A percentile compares a stretch with the other conserved stretches of the same genome.
Conservation (phyloP, 1,139 yeast species). For the Yamadazyma oceani region DNA sequence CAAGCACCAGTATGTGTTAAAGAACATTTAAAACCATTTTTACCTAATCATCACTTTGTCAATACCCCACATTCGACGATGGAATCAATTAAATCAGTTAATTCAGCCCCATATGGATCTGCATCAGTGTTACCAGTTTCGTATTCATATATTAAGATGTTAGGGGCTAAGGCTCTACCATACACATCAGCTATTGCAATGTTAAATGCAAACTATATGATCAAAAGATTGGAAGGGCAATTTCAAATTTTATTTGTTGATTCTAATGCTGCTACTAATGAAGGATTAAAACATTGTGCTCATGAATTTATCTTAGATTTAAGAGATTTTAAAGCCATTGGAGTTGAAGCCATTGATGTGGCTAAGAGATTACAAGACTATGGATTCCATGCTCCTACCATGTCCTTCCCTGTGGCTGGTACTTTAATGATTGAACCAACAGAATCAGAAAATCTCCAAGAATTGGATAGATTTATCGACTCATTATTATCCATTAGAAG, state of each 20-base stretch:
- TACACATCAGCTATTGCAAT: slow-evolving; percentile 86
- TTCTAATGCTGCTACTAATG: slow-evolving; percentile 40
- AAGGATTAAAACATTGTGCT: slow-evolving; percentile 77
- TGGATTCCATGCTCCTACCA: slow-evolving; percentile 98
- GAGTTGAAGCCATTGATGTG: slow-evolving; percentile 92
- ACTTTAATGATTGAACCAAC: slow-evolving; percentile 98
- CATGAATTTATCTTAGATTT: slow-evolving; percentile 94
- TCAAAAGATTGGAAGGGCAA: slow-evolving; percentile 66
- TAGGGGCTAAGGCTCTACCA: slow-evolving; percentile 85
- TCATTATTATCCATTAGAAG: slow-evolving; percentile 78
- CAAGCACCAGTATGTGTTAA: slow-evolving; percentile 98
- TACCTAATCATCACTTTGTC: slow-evolving; percentile 75
- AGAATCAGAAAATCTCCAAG: slow-evolving; percentile 86
- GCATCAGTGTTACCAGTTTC: slow-evolving; percentile 93
- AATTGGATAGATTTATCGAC: slow-evolving; percentile 86
- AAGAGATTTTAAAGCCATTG: slow-evolving; percentile 77
- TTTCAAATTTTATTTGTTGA: slow-evolving; percentile 78
- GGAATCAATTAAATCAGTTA: slow-evolving; percentile 70
- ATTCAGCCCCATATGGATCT: slow-evolving; percentile 95
- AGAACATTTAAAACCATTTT: slow-evolving; percentile 73
- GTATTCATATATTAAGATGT: slow-evolving; percentile 89
- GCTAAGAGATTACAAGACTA: slow-evolving; percentile 97
- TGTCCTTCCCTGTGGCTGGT: slow-evolving; percentile 98
- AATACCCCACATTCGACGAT: slow-evolving; percentile 55
- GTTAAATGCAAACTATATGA: slow-evolving; percentile 95